Evolutionary conservation across 495 filamentous ascomycete species (phyloP).

Genomic region (Glutinoglossum americanum): DNA sequence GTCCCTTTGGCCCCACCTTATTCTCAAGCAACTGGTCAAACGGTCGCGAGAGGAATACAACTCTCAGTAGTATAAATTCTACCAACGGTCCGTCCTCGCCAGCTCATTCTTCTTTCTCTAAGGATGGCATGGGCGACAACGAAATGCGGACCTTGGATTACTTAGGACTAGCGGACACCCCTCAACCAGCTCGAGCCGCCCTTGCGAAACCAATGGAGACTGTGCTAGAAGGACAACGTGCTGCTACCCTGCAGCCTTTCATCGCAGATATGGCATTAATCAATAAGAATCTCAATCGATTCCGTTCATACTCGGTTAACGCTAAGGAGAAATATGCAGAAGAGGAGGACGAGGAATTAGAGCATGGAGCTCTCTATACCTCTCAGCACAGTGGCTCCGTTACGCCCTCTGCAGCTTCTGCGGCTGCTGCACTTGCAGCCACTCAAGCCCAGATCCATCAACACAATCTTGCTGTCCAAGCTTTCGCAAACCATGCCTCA

Average conservation of each 20-base stretch:
- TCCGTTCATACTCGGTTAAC: constrained; percentile 94
- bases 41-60: constrained; percentile 57
- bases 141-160: constrained; percentile 94
- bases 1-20: constrained; percentile 70
- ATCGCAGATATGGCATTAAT: constrained; percentile 57
- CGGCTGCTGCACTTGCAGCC: constrained; percentile 50
- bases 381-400: constrained; percentile 44
- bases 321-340: constrained; percentile 93
- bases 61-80: constrained; percentile 74
- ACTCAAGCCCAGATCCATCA: constrained; percentile 82
- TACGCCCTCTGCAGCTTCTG: constrained; percentile 44
- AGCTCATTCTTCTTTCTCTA: constrained; percentile 70
- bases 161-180: constrained; percentile 83
- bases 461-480: constrained; percentile 85
- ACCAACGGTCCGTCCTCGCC: constrained; percentile 83
- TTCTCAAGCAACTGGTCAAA: constrained; percentile 73
- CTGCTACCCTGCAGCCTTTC: constrained; percentile 32
- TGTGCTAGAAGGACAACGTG: constrained; percentile 22
- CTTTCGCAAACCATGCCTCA: constrained; percentile 64
- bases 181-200: constrained; percentile 53
- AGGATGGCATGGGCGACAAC: constrained; percentile 65
- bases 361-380: constrained; percentile 25
- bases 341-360: constrained; percentile 72
- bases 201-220: constrained; percentile 42
- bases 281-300: constrained; percentile 61